Evolutionary conservation across 2,329 filamentous ascomycete genomes (phyloP).

Genomic region (Mycocentrospora acerina): DNA sequence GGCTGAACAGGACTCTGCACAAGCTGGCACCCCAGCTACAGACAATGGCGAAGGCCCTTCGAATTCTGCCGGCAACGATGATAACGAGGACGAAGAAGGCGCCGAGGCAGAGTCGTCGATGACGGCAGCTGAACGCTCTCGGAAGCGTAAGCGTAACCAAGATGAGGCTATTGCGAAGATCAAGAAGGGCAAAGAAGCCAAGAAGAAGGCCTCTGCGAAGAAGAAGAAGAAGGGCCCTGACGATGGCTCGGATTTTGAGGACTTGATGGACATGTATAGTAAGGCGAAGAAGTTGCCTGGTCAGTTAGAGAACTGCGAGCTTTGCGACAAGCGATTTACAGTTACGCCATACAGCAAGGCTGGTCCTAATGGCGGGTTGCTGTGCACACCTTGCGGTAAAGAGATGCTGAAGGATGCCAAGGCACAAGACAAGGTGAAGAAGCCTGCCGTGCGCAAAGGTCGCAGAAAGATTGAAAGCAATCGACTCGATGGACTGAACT

Average conservation of each 20-base stretch:
- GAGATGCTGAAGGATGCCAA: constrained; percentile 69
- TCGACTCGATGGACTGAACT: constrained; percentile 72
- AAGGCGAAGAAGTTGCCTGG: constrained; percentile 68
- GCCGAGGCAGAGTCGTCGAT: constrained; percentile 40
- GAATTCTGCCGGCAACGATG: constrained; percentile 36
- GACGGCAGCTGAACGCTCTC: constrained; percentile 46
- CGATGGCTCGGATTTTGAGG: constrained; percentile 50
- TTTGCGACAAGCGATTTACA: constrained; percentile 85
- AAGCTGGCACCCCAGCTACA: constrained; percentile 31
- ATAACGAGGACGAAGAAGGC: constrained; percentile 37
- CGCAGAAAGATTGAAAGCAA: constrained; percentile 81
- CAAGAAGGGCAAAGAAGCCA: constrained; percentile 53
- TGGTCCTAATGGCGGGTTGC: constrained; percentile 79
- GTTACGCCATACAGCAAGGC: constrained; percentile 86
- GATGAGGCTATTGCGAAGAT: constrained; percentile 48
- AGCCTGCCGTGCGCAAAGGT: constrained; percentile 59
- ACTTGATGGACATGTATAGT: constrained; percentile 56
- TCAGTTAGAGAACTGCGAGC: constrained; percentile 84
- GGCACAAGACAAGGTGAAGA: constrained; percentile 58
- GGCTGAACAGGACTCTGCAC: constrained; percentile 44
- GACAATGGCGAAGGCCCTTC: constrained; percentile 41
- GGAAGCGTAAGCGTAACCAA: constrained; percentile 61
- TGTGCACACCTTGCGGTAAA: constrained; percentile 81
- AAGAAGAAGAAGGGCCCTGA: constrained; percentile 42
- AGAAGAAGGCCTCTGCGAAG: constrained; percentile 48